Base-by-base conservation (phyloP, 2,329 filamentous ascomycete genomes). In the Helotiales sp. region DNA sequence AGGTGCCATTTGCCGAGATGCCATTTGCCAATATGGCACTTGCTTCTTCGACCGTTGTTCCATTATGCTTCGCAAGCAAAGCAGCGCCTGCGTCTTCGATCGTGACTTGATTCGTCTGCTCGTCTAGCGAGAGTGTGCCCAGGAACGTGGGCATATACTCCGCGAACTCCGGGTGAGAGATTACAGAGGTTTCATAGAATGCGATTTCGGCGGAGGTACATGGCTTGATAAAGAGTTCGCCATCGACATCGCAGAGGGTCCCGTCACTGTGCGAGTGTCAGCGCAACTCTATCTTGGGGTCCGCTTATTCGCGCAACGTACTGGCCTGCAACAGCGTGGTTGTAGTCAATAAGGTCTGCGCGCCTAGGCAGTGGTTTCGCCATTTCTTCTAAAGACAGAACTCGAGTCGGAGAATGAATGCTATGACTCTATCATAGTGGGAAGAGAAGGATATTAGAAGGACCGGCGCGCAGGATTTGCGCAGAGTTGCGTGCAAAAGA, bases 161-260 rank as follows among this genome's bases (percentile, higher is more conserved):
- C 51, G 86, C 83, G 68, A 98, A 91, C 1, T 87, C 84, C 29
- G 86, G 84, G 70, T 96, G 88, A 22, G 81, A 75, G 31, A 82
- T 74, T 52, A 74, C 73, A 27, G 86, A 70, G 25, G 77, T 87
- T 72, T 96, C 85, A 79, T 99, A 99, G 74, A 99, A 99, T 44
- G 86, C 81, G 67, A 98, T 85, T 76, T 99, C 95, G 63, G 86
- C 81, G 62, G 85, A 77, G 0, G 90, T 96, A 74, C 93, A 98
- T 17, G 95, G 95, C 75, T 99, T 99, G 71, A 97, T 91, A 72
- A 99, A 90, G 31, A 98, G 80, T 63, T 89, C 85, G 71, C 95
- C 95, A 53, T 90, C 86, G 55, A 83, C 80, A 70, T 96, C 91
- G 71, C 88, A 92, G 67, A 96, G 84, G 47, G 96, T 93, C 63